Evolutionary conservation across 495 filamentous ascomycete genomes (phyloP), one percentile per base, ranked within the genome.

Genomic region (Xylaria flabelliformis): DNA sequence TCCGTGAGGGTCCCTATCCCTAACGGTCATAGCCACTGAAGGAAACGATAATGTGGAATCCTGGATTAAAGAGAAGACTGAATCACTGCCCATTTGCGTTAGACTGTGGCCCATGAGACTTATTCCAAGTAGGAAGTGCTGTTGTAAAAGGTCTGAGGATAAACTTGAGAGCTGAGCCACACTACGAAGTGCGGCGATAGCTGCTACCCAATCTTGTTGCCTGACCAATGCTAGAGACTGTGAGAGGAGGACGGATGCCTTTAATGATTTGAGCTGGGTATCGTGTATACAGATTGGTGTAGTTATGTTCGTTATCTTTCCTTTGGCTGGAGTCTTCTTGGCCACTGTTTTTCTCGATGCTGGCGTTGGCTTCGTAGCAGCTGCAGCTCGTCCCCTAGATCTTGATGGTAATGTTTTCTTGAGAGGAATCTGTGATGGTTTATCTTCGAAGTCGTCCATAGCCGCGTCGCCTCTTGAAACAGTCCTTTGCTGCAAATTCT

Each of bases 41-140:
- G 94, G 94, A 71, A 94, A 88, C 0, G 92, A 94, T 42, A 96
- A 91, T 5, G 94, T 97, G 7, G 96, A 98, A 72, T 99, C 96
- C 9, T 94, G 92, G 32, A 99, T 85, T 21, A 95, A 90, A 50
- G 92, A 96, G 79, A 94, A 97, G 1, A 95, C 91, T 12, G 94
- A 91, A 82, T 98, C 94, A 4, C 87, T 84, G 17, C 88, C 85
- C 81, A 99, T 90, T 63, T 90, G 85, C 24, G 90, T 88, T 73
- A 91, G 79, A 66, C 87, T 91, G 79, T 90, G 84, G 7, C 85
- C 80, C 67, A 93, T 79, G 9, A 90, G 81, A 50, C 86, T 83
- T 55, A 86, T 85, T 3, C 90, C 90, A 79, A 87, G 85, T n/a
- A 84, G 80, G n/a, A 92, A 78, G 15, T 85, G 83, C 56, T 87